Base-by-base conservation (phyloP, 768 basidiomycete species). In the Leccinum boreale region DNA sequence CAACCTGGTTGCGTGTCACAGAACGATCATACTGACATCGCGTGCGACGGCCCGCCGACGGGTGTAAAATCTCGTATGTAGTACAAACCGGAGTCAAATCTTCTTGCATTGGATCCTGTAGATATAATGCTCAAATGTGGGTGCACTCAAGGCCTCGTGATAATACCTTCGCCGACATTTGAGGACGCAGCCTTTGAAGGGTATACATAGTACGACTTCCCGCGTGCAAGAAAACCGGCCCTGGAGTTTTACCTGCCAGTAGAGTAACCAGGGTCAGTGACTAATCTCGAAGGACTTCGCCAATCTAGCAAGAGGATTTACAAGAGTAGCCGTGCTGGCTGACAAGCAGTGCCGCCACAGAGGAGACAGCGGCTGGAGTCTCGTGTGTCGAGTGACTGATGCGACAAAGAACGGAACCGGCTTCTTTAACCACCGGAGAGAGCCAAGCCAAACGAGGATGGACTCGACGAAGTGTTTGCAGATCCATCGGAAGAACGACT, bases 1-100 rank as follows among this genome's bases (percentile, higher is more conserved):
- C 57, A 58, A 59, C 42, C 36, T 45, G 44, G 45, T 47, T 33
- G 49, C 39, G 53, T 48, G 49, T 53, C 46, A 26, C 7, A 42
- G n/a, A n/a, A 19, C 39, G 31, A 31, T 12, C n/a, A 19, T 42
- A 42, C 42, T 42, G 42, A 42, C n/a, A 19, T 6, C 39, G 39
- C 39, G n/a, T 36, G 17, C 17, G 36, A 36, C 9, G 28, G 28
- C 28, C 28, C 28, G 28, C 28, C 3, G 28, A 28, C 36, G 15
- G 42, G 42, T 19, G 42, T 42, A 19, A 19, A 42, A 11, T 19
- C 42, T 19, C 8, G 10, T 42, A 36, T 17, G 52, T 51, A 26
- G 45, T 39, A 35, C 24, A 50, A 50, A 50, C 35, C 29, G 31
- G 29, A 26, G 39, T 23, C 14, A 12, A 23, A 53, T 49, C 15